Percentiles rank a stretch among this genome's conserved stretches.
These are phyloP conservation scores for Nicotiana knightiana DNA, from an alignment of 257 asterid genomes.

Conservation along the genomic window DNA sequence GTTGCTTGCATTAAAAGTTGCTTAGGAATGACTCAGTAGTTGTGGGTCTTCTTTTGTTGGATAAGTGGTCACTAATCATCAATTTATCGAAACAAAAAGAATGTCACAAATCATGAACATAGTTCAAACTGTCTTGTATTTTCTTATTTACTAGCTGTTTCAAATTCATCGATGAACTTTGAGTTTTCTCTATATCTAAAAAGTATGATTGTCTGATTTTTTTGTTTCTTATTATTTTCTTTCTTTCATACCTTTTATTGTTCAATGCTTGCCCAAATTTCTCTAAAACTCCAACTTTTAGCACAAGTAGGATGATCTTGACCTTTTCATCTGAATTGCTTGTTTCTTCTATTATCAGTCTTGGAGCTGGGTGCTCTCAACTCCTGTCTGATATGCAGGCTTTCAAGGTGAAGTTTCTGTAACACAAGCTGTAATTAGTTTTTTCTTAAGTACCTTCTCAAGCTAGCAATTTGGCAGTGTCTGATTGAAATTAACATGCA, in stretches of 20 bases:
- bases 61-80: neutral
- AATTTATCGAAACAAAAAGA: neutral
- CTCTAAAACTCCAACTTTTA: neutral
- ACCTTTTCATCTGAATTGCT: constrained; percentile 26
- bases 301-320: constrained; percentile 7
- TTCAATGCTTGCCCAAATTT: neutral
- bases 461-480: constrained; percentile 9
- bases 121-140: neutral
- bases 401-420: constrained; percentile 71
- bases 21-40: neutral
- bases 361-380: constrained; percentile 98
- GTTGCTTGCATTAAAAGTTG: neutral
- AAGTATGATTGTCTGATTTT: neutral
- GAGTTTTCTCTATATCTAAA: neutral
- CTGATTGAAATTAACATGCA: constrained; percentile 16
- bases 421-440: constrained; percentile 6
- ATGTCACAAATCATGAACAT: neutral
- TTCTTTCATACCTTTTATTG: neutral
- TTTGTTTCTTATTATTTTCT: neutral
- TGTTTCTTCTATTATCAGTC: constrained; percentile 43
- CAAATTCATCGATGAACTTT: neutral
- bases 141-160: neutral
- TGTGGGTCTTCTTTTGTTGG: neutral
- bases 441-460: constrained; percentile 12
- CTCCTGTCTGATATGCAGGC: constrained; percentile 99